Evolutionary conservation across 73 alveolate species (phyloP), one percentile per base, ranked within the genome.

Genomic region (Paraurostyla sp.): DNA sequence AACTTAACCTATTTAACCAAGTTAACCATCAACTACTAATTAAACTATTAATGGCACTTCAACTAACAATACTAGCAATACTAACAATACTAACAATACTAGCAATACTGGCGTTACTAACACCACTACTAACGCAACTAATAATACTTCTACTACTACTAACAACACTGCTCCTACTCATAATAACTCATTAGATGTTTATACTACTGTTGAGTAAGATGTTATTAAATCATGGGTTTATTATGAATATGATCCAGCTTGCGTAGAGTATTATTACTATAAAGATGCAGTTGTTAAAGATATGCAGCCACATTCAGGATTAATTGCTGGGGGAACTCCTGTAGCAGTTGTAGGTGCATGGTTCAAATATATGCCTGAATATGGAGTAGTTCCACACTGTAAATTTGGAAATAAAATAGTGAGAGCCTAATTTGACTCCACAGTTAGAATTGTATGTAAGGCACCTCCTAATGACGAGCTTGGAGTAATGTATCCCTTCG

Each of bases 351-450:
- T 83, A 7, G 99, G 99, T 38, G 98, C 98, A 32, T 95, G 98
- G 97, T 96, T 95, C 92, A 87, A 93, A 49, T 69, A 95, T 87
- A 58, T 81, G 51, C 98, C 98, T 16, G 93, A 96, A 80, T 93
- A 94, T 83, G 98, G 96, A 20, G 91, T 94, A 29, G 88, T 71
- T 51, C 99, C 99, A 20, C 96, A 62, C 75, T 96, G 99, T 80
- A 94, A 96, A 81, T 95, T 96, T 65, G 99, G 99, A 30, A 97
- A 95, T 42, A 87, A 86, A 51, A 60, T 95, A n/a, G 98, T 95
- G 20, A 92, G 94, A 88, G 99, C 96, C 22, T 90, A 80, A 57
- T 96, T 83, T 52, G 93, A 86, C 51, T 80, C 94, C 11, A 96
- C 98, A 0, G 99, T 96, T 0, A 85, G 98, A 84, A 94, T 96